Percentiles rank a stretch among this genome's conserved stretches.
These are phyloP conservation scores for Dactylella cylindrospora DNA, from an alignment of 2,329 filamentous ascomycete genomes.

Conservation along the genomic window DNA sequence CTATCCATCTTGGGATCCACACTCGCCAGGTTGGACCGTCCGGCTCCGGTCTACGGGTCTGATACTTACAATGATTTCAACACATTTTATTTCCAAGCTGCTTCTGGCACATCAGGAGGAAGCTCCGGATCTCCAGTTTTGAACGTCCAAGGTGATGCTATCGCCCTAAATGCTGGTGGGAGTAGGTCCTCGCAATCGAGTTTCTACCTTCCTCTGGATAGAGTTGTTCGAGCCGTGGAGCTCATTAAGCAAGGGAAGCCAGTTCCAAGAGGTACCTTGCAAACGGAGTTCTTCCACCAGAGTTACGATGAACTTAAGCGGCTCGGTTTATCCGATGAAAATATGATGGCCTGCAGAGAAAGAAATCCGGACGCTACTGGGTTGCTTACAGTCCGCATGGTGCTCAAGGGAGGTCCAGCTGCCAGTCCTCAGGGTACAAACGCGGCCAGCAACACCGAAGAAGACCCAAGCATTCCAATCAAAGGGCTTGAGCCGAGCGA, in stretches of 20 bases:
- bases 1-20: constrained; percentile 49
- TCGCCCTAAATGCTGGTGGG: constrained; percentile 49
- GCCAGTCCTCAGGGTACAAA: constrained; percentile 35
- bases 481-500: constrained; percentile 61
- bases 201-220: constrained; percentile 49
- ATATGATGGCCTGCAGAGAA: constrained; percentile 47
- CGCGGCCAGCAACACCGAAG: constrained; percentile 33
- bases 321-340: constrained; percentile 47
- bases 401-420: constrained; percentile 49
- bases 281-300: constrained; percentile 49
- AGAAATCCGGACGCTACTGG: constrained; percentile 47
- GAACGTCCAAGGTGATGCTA: constrained; percentile 49
- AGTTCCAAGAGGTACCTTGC: constrained; percentile 48
- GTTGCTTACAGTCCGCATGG: constrained; percentile 47
- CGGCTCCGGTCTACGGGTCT: constrained; percentile 49
- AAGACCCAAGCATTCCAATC: constrained; percentile 46
- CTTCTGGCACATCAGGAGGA: constrained; percentile 49
- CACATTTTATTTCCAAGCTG: constrained; percentile 50
- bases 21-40: constrained; percentile 48
- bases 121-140: constrained; percentile 49
- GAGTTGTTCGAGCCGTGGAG: constrained; percentile 49
- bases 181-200: constrained; percentile 49
- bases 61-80: constrained; percentile 50
- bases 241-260: constrained; percentile 47
- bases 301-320: constrained; percentile 49